A percentile compares a stretch with the other conserved stretches of the same genome.
Conservation (phyloP, 2,329 filamentous ascomycete genomes). For the Beauveria varroae region DNA sequence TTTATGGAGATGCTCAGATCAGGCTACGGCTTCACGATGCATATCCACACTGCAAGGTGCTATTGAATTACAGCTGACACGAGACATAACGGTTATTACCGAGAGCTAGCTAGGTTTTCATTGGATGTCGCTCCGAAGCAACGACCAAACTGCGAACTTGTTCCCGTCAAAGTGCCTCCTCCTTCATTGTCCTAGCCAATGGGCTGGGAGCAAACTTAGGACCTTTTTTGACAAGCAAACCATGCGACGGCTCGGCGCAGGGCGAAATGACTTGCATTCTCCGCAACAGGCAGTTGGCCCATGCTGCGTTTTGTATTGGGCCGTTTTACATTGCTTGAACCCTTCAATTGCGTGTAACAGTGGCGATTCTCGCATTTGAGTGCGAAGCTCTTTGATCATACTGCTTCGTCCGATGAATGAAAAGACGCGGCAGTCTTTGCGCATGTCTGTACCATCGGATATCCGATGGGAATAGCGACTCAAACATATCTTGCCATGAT, state of each 20-base stretch:
- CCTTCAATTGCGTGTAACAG: too few relatives aligned
- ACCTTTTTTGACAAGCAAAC: neutral
- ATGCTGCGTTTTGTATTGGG: neutral
- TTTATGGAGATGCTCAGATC: neutral
- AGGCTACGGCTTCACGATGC: neutral
- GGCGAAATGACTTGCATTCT: neutral
- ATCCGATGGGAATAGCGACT: neutral
- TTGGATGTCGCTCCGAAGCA: neutral
- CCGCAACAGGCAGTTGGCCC: neutral
- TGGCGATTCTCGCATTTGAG: too few relatives aligned
- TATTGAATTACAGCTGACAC: neutral
- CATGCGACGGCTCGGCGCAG: neutral
- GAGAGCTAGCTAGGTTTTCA: neutral
- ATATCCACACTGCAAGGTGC: neutral
- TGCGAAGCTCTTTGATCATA: neutral
- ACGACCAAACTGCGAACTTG: neutral
- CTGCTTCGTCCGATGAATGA: neutral
- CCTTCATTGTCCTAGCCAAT: neutral
- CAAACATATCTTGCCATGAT: neutral
- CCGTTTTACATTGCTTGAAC: neutral
- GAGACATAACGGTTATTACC: neutral
- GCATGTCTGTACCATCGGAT: neutral
- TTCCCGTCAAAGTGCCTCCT: neutral
- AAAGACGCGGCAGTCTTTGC: neutral
- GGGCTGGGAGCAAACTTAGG: neutral